Evolutionary conservation across 495 filamentous ascomycete species (phyloP).

Genomic region (Symbiotaphrina buchneri): DNA sequence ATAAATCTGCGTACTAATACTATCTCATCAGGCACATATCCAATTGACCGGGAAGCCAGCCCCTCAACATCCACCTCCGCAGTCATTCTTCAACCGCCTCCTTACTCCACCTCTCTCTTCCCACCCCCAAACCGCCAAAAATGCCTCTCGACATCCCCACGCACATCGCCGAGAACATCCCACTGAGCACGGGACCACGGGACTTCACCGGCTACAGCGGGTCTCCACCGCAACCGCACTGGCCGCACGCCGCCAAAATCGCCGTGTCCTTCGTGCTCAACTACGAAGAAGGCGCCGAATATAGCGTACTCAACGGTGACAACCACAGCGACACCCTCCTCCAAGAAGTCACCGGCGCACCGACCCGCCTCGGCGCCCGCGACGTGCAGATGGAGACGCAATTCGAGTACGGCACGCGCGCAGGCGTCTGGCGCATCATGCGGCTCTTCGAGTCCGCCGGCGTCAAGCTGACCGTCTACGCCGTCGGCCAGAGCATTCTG

Average conservation of each 20-base stretch:
- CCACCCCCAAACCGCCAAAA: no score
- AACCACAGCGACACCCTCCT: conserved; percentile 12
- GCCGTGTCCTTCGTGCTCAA: conserved; percentile 21
- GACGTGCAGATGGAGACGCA: conserved; percentile 14
- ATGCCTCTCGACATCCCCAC: no score
- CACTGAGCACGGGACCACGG: no score
- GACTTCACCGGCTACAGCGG: no score
- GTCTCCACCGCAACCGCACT: no score
- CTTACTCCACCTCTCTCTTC: no score
- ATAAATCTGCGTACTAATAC: no score
- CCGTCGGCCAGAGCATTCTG: conserved; percentile 15
- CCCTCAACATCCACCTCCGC: no score
- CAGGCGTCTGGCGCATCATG: conserved; percentile 17
- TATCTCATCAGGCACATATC: no score
- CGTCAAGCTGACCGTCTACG: conserved; percentile 17
- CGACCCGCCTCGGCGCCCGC: conserved; percentile 13
- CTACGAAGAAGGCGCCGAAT: conserved; percentile 18
- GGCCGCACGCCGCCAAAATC: conserved; percentile 17
- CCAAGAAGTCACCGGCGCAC: conserved; percentile 12
- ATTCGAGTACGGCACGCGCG: conserved; percentile 17
- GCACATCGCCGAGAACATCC: no score
- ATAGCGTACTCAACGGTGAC: conserved; percentile 14
- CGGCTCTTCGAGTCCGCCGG: conserved; percentile 15
- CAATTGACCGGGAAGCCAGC: no score
- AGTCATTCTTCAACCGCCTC: no score